A percentile compares a stretch with the other conserved stretches of the same genome.
phyloP scores from a whole-genome alignment of 192 early-diverging fungal genomes.

The Coemansia sp. region DNA sequence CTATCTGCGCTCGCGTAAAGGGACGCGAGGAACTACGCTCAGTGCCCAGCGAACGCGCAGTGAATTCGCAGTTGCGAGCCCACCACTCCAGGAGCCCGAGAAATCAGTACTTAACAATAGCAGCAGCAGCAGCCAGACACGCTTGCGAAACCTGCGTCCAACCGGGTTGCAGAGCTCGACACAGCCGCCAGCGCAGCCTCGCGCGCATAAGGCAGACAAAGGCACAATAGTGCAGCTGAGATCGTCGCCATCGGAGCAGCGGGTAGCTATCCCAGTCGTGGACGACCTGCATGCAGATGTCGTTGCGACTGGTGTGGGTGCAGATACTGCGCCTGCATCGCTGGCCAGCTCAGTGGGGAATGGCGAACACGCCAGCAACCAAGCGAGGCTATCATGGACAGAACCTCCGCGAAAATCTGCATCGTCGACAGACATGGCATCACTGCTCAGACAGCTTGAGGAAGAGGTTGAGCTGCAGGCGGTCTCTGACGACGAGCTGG shows the following conservation, averaged over 20 bases:
- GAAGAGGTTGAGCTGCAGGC: slow-evolving; percentile 29
- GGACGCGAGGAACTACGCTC: slow-evolving; percentile 41
- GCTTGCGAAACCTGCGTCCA: slow-evolving; percentile 2
- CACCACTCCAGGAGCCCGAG: slow-evolving; percentile 15
- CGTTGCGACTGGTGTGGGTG: slow-evolving; percentile 5
- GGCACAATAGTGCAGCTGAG: slow-evolving; percentile 55
- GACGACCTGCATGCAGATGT: slow-evolving; percentile 40
- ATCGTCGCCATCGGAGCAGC: slow-evolving; percentile 35
- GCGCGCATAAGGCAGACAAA: slow-evolving; percentile 45
- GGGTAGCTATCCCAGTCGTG: slow-evolving; percentile 36
- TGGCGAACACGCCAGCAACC: neutral
- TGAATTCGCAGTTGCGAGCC: slow-evolving; percentile 43
- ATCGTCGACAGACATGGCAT: slow-evolving; percentile 35
- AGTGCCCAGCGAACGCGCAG: slow-evolving; percentile 51
- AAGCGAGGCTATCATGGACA: neutral
- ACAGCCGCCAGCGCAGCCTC: slow-evolving; percentile 24
- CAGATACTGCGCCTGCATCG: slow-evolving; percentile 15
- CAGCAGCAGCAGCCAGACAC: neutral
- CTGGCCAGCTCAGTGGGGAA: slow-evolving; percentile 5
- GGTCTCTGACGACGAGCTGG: slow-evolving; percentile 41
- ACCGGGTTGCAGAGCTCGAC: slow-evolving; percentile 10
- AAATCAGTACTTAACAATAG: neutral
- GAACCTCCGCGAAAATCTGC: slow-evolving; percentile 35
- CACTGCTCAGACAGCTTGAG: slow-evolving; percentile 28
- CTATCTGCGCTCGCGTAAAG: slow-evolving; percentile 46